Evolutionary conservation across 2,329 filamentous ascomycete species (phyloP), one percentile per base, ranked within the genome.

Genomic region (Ceratocystis colombiana): DNA sequence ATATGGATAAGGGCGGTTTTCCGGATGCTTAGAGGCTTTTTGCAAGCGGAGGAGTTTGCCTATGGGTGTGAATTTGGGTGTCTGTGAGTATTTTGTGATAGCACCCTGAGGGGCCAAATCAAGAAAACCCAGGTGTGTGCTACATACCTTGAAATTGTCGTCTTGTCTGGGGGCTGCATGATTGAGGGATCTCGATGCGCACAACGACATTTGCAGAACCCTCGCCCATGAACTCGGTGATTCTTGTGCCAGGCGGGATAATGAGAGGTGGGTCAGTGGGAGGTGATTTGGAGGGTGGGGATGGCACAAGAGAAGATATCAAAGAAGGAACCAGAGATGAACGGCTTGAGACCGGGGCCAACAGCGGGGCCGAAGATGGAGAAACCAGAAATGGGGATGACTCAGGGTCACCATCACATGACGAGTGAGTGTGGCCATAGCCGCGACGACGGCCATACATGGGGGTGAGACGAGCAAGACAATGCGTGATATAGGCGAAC

Each of bases 171-270:
- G 73, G 69, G 46, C 72, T 68, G 64, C 73, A 70, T 66, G 71
- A 71, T 67, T 74, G 71, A 3, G 77, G 74, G 22, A 79, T 68
- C 59, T 77, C 76, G 66, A 88, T 79, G 70, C 81, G 80, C 72
- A 89, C 91, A 69, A 92, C 86, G 64, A 87, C 81, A 73, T 94
- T 93, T 64, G 89, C 88, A 28, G 88, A 86, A 28, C 89, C 89
- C 74, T 94, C 89, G 30, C 80, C 82, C 25, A 84, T 75, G 67
- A 83, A 76, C 64, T 74, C 64, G 22, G 61, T 66, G 8, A 69
- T 66, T 44, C 41, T 48, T 12, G 65, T 67, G 17, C 68, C 68
- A 10, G 62, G 37, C 3, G 68, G 68, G 28, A 69, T 66, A 41
- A 30, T 45, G 15, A 46, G 48, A 28, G 20, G 30, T 4, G 10